Percentiles rank a stretch among this genome's conserved stretches.
phyloP scores from a whole-genome alignment of 108 stramenopile species.

The Fistulifera pelliculosa region DNA sequence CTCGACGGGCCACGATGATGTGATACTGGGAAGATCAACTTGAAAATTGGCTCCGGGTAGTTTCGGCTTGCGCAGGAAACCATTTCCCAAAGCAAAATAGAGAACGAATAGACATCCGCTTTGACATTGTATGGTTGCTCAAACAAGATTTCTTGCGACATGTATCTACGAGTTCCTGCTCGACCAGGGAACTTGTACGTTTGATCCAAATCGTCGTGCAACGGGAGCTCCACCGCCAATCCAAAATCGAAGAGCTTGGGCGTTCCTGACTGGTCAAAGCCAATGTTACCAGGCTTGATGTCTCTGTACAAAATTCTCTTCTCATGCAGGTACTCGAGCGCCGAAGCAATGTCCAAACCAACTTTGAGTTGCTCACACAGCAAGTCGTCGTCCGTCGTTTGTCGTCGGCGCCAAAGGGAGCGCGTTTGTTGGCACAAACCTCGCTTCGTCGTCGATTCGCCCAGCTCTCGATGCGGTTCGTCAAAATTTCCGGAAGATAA shows the following conservation, averaged over 20 bases:
- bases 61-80: slow-evolving; percentile 2
- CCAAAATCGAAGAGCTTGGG: slow-evolving; percentile 22
- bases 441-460: slow-evolving; percentile 27
- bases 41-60: too few relatives aligned
- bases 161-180: slow-evolving; percentile 6
- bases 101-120: slow-evolving; percentile 72
- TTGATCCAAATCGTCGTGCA: slow-evolving; percentile 19
- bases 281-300: slow-evolving; percentile 63
- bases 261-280: slow-evolving; percentile 27
- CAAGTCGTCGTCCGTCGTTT: slow-evolving; percentile 17
- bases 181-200: slow-evolving; percentile 24
- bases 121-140: slow-evolving; percentile 49
- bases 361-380: slow-evolving; percentile 15
- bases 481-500: slow-evolving; percentile 32
- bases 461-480: slow-evolving; percentile 26
- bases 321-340: slow-evolving; percentile 34
- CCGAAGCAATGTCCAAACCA: slow-evolving; percentile 33
- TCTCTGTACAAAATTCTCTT: slow-evolving; percentile 36
- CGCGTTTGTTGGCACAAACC: too few relatives aligned
- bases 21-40: too few relatives aligned
- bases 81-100: slow-evolving; percentile 48
- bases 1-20: too few relatives aligned
- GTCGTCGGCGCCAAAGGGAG: slow-evolving; percentile 16
- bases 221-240: slow-evolving; percentile 5
- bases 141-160: slow-evolving; percentile 43